phyloP scores from a whole-genome alignment of 2,329 filamentous ascomycete species.

The Aspergillus fischeri region DNA sequence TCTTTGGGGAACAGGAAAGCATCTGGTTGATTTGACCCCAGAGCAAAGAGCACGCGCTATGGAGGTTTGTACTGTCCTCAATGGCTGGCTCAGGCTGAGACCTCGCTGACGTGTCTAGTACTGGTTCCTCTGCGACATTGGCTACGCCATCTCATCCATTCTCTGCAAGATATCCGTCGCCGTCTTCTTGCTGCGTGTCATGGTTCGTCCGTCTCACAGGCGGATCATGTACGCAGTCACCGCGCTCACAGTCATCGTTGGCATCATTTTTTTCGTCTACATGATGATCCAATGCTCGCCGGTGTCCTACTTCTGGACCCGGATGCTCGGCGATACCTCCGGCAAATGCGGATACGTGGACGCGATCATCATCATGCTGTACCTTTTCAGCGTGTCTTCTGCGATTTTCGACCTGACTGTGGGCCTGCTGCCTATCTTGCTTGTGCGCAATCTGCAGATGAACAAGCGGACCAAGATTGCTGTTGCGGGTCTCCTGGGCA shows the following conservation, averaged over 20 bases:
- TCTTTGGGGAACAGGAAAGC: slow-evolving; percentile 20
- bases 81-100: background rate
- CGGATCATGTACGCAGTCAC: slow-evolving; percentile 43
- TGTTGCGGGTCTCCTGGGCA: slow-evolving; percentile 14
- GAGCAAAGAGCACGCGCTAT: slow-evolving; percentile 13
- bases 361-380: slow-evolving; percentile 11
- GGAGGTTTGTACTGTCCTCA: slow-evolving; percentile 6
- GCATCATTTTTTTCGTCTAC: slow-evolving; percentile 44
- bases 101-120: slow-evolving; percentile 6
- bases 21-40: slow-evolving; percentile 9
- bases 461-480: slow-evolving; percentile 13
- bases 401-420: slow-evolving; percentile 17
- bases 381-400: slow-evolving; percentile 18
- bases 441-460: slow-evolving; percentile 22
- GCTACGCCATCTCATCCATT: slow-evolving; percentile 44
- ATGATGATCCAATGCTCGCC: slow-evolving; percentile 48
- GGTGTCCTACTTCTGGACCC: slow-evolving; percentile 46
- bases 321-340: background rate
- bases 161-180: slow-evolving; percentile 47
- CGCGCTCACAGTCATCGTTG: slow-evolving; percentile 36
- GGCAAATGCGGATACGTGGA: slow-evolving; percentile 11
- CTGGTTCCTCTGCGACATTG: slow-evolving; percentile 49
- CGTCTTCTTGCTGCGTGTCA: slow-evolving; percentile 48
- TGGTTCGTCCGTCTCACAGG: slow-evolving; percentile 40
- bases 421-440: slow-evolving; percentile 12